phyloP scores from a whole-genome alignment of 805 yeast genomes.

The Saturnispora zaruensis region DNA sequence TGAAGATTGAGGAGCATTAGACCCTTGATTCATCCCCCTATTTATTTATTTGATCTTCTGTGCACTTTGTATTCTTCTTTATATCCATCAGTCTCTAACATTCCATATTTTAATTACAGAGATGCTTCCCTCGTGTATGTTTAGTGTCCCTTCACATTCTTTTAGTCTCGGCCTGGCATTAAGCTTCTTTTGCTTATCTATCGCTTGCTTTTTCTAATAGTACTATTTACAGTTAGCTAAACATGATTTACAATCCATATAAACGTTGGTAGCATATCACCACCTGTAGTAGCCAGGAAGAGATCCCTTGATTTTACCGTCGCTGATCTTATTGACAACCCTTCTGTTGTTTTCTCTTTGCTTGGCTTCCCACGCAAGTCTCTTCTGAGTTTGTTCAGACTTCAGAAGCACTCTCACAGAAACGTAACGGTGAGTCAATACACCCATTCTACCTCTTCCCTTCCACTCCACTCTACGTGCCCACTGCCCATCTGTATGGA shows the following conservation, averaged over 20 bases:
- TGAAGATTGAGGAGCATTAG: constrained; percentile 34
- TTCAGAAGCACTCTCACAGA: constrained; percentile 75
- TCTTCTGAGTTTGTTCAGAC: constrained; percentile 51
- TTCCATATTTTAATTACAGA: background rate
- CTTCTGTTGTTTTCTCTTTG: constrained; percentile 43
- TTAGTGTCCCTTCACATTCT: no score
- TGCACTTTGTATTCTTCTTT: background rate
- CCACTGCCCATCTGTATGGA: constrained; percentile 81
- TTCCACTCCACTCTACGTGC: constrained; percentile 64
- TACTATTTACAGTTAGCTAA: background rate
- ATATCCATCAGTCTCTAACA: background rate
- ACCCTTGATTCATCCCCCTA: background rate
- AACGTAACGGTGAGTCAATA: constrained; percentile 64
- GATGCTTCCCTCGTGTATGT: no score
- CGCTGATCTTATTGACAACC: constrained; percentile 33
- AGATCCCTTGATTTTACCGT: constrained; percentile 39
- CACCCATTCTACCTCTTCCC: constrained; percentile 87
- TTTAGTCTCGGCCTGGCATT: no score
- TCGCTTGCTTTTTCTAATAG: no score
- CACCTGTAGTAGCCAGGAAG: constrained; percentile 48
- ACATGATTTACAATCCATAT: background rate
- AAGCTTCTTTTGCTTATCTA: no score
- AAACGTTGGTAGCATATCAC: constrained; percentile 25
- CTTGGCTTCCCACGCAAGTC: constrained; percentile 52
- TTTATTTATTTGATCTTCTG: background rate